A percentile compares a stretch with the other conserved stretches of the same genome.
These are phyloP conservation scores for Stagonosporopsis tanaceti DNA, from an alignment of 2,329 filamentous ascomycete genomes.

Conservation along the genomic window DNA sequence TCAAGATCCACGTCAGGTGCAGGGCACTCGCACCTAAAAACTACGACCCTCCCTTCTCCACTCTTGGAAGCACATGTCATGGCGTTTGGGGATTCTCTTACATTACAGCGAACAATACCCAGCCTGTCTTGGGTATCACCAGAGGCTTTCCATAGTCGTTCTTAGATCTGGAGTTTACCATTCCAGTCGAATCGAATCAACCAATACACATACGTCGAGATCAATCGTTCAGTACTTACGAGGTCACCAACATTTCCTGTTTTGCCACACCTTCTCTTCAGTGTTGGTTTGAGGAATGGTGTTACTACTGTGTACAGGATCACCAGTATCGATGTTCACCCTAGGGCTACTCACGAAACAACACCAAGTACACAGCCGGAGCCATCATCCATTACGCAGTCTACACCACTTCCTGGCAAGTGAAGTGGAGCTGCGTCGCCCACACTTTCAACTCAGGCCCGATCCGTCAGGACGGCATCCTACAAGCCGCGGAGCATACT, in stretches of 20 bases:
- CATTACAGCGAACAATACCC: conserved; percentile 6
- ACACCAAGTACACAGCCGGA: neutral
- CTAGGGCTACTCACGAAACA: neutral
- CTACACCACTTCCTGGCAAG: neutral
- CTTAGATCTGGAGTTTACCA: neutral
- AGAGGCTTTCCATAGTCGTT: conserved; percentile 2
- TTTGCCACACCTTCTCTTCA: neutral
- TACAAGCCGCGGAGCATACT: neutral
- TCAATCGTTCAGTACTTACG: neutral
- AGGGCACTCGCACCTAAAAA: neutral
- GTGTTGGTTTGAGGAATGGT: neutral
- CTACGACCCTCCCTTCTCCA: neutral
- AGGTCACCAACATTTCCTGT: neutral
- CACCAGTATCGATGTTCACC: no score
- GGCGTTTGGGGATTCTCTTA: neutral
- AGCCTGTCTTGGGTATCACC: conserved; percentile 7
- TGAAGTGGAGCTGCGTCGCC: neutral
- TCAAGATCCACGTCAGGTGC: neutral
- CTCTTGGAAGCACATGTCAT: neutral
- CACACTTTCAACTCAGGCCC: neutral
- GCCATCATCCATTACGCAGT: neutral
- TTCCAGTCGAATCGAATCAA: neutral
- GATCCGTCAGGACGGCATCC: neutral
- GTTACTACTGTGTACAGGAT: neutral
- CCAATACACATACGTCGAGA: neutral